Evolutionary conservation across 768 basidiomycete genomes (phyloP), one percentile per base, ranked within the genome.

Genomic region (Suillus paluster): DNA sequence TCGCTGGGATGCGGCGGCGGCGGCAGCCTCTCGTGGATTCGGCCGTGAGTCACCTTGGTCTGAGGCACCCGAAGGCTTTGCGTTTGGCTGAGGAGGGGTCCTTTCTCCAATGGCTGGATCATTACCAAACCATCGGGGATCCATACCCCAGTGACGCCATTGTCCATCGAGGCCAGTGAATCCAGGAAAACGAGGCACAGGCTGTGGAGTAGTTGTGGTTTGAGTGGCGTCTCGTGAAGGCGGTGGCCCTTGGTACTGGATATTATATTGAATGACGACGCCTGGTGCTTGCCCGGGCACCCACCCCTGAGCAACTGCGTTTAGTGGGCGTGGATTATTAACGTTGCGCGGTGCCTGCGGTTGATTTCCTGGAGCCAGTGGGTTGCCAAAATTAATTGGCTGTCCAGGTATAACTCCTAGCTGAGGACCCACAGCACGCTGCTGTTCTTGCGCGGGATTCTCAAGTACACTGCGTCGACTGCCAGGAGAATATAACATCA

Each of bases 381-480:
- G 74, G 34, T 66, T 61, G 58, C 75, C 67, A 50, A 70, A 64
- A 68, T 68, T 21, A 69, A 76, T 67, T 68, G 66, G 75, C 15
- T 72, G 74, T 25, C 75, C 77, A 33, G 70, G 75, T 19, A 67
- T 68, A 54, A 62, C 73, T 54, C 72, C 77, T 50, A 67, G 67
- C 41, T 68, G 73, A 34, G 65, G 65, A 23, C 66, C 71, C 8
- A 61, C 66, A 50, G 60, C 65, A 59, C 71, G 68, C 63, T 70
- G 76, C 48, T 75, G 79, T 45, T 70, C 68, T 52, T 77, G 72
- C 34, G 66, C 33, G 64, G 74, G 67, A 39, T 77, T 78, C 34
- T 93, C 91, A 27, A 94, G 77, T 5, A 94, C 92, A 45, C 87
- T 89, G 48, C 90, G 86, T 58, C 92, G 91, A 71, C 92, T 93